phyloP scores from a whole-genome alignment of 1,284 basidiomycete species.

The Fomitopsis betulina region DNA sequence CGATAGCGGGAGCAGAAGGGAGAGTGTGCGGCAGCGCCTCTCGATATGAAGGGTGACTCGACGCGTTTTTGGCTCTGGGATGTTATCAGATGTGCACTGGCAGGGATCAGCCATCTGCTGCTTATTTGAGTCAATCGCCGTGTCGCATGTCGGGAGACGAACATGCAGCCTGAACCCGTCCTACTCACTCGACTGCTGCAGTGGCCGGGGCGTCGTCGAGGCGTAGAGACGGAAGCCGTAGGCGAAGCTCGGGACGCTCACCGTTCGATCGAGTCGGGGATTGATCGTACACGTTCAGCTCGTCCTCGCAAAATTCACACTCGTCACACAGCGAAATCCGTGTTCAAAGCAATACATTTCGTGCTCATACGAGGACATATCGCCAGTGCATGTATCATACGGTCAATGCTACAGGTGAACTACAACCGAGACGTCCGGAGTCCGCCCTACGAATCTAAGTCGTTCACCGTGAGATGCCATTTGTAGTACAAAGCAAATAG shows the following conservation, averaged over 20 bases:
- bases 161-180: not conserved
- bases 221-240: not conserved
- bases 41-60: conserved; percentile 25
- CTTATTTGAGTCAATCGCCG: not conserved
- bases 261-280: not conserved
- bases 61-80: conserved; percentile 18
- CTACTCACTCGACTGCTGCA: not conserved
- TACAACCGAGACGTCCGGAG: not conserved
- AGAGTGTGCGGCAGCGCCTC: conserved; percentile 19
- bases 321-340: not conserved
- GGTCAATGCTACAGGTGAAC: not conserved
- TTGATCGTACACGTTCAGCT: not conserved
- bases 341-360: not conserved
- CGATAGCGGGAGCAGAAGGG: conserved; percentile 3
- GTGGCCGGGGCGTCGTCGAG: not conserved
- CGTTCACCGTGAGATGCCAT: not conserved
- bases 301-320: not conserved
- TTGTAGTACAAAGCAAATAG: conserved; percentile 2
- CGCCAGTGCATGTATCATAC: not conserved
- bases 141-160: not conserved
- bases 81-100: conserved; percentile 28
- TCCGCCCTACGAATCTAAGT: conserved; percentile 1
- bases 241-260: not conserved
- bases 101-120: not conserved
- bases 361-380: not conserved